A percentile compares a stretch with the other conserved stretches of the same genome.
Evolutionary conservation across 768 basidiomycete genomes (phyloP).

Genomic region (Xerocomus spinulosus): DNA sequence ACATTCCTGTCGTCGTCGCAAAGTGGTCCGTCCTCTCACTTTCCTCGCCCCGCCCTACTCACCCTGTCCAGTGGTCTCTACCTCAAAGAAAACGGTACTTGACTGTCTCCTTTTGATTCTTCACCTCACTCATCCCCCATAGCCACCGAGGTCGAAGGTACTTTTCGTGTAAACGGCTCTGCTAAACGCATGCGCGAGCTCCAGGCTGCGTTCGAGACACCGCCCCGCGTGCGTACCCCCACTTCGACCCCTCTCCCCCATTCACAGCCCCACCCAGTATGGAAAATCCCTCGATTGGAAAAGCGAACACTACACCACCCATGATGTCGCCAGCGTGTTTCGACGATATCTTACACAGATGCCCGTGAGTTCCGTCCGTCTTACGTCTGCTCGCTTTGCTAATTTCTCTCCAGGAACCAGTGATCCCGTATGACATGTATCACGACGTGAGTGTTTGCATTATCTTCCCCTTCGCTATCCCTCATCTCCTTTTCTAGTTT

Average conservation of each 20-base stretch:
- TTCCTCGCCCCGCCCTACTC: conserved; percentile 1
- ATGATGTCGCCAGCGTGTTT: conserved; percentile 96
- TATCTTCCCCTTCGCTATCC: conserved; percentile 1
- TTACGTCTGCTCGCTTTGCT: neutral
- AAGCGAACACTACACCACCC: conserved; percentile 79
- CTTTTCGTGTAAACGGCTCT: conserved; percentile 95
- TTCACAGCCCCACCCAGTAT: conserved; percentile 49
- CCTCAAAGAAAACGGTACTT: conserved; percentile 87
- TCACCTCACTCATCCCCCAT: conserved; percentile 1
- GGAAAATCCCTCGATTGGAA: conserved; percentile 94
- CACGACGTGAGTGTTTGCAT: conserved; percentile 64
- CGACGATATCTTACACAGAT: conserved; percentile 93
- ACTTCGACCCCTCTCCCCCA: neutral
- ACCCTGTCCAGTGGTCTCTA: conserved; percentile 65
- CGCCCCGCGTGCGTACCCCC: conserved; percentile 62
- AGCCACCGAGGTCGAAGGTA: conserved; percentile 90
- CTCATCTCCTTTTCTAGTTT: conserved; percentile 46
- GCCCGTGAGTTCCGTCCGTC: conserved; percentile 61
- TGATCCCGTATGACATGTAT: conserved; percentile 89
- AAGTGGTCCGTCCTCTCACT: conserved; percentile 70
- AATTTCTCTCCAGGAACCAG: conserved; percentile 66
- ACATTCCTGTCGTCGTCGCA: conserved; percentile 95
- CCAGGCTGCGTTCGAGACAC: conserved; percentile 84
- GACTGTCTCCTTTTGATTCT: neutral
- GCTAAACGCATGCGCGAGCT: conserved; percentile 94